Evolutionary conservation across 768 basidiomycete genomes (phyloP), one percentile per base, ranked within the genome.

Genomic region (Rubroboletus satanas): DNA sequence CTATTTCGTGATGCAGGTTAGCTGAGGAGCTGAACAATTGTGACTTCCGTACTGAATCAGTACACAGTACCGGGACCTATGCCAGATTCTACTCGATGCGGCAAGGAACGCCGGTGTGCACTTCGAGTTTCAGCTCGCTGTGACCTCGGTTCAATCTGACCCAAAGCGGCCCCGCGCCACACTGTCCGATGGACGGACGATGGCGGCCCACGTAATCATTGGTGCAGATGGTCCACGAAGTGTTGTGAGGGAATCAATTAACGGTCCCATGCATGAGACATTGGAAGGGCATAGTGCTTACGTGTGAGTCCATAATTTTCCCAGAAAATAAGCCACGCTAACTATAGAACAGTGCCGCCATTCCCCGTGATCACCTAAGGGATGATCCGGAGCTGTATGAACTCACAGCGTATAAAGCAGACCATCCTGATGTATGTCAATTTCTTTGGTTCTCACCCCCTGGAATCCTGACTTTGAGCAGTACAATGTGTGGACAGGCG

Each of bases 161-260:
- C 59, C 70, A 29, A 52, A 52, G 29, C 56, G 56, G 2, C 66
- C 69, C 4, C 63, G 69, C 5, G 69, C 78, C 3, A 63, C 66
- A 3, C 61, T 77, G 17, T 74, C 74, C 14, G 73, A 69, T 42
- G 83, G 83, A 23, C 76, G 80, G 48, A 67, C 66, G 9, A 55
- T 84, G 18, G 50, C 61, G 5, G 79, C 79, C 5, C 83, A 87
- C 62, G 68, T 85, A 33, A 69, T 87, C 46, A 75, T 87, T 17
- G 84, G 81, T 28, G 84, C 85, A 3, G 85, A 87, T 64, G 85
- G 86, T 12, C 75, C 76, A 49, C 67, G 71, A 32, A 83, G 83
- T 38, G 38, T 77, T 12, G 71, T 77, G 31, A 67, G 68, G 18
- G 58, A 72, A 21, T 62, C 77, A 3, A 62, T 77, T 32, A 67